Percentiles rank a stretch among this genome's conserved stretches.
Evolutionary conservation across 306 rosid species (phyloP).

Genomic region (Alnus rubra): DNA sequence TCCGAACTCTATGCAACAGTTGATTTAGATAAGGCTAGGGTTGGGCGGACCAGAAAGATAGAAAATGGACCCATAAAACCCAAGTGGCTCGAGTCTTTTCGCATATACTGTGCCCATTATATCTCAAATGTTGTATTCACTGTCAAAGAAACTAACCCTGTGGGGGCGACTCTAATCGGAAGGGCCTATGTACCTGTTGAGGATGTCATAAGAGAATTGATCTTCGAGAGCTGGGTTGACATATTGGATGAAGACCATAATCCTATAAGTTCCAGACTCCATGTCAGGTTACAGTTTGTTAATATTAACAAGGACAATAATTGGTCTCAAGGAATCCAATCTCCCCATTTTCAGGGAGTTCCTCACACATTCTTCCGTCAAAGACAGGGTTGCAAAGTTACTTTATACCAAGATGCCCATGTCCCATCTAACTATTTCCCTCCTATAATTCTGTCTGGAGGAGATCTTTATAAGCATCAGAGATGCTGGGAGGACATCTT

Average conservation of each 20-base stretch:
- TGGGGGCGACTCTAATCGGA: slow-evolving; percentile 80
- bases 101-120: slow-evolving; percentile 66
- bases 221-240: slow-evolving; percentile 42
- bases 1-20: slow-evolving; percentile 73
- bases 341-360: slow-evolving; percentile 50
- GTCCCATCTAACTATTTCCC: slow-evolving; percentile 26
- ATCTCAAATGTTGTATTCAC: slow-evolving; percentile 63
- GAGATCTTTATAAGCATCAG: slow-evolving; percentile 21
- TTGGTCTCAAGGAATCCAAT: slow-evolving; percentile 59
- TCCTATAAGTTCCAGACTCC: slow-evolving; percentile 49
- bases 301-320: slow-evolving; percentile 23
- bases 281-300: slow-evolving; percentile 44
- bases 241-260: slow-evolving; percentile 59
- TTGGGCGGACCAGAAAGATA: slow-evolving; percentile 51
- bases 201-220: slow-evolving; percentile 34
- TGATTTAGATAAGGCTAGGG: slow-evolving; percentile 75
- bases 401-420: slow-evolving; percentile 87
- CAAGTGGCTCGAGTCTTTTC: slow-evolving; percentile 57
- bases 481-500: slow-evolving; percentile 87
- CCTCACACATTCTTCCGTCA: slow-evolving; percentile 64
- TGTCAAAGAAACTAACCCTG: slow-evolving; percentile 59
- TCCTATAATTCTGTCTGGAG: slow-evolving; percentile 14
- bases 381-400: slow-evolving; percentile 61
- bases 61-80: slow-evolving; percentile 41
- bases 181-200: slow-evolving; percentile 63